A percentile compares a stretch with the other conserved stretches of the same genome.
Conservation (phyloP, 768 basidiomycete genomes). For the Ramaria sp. region DNA sequence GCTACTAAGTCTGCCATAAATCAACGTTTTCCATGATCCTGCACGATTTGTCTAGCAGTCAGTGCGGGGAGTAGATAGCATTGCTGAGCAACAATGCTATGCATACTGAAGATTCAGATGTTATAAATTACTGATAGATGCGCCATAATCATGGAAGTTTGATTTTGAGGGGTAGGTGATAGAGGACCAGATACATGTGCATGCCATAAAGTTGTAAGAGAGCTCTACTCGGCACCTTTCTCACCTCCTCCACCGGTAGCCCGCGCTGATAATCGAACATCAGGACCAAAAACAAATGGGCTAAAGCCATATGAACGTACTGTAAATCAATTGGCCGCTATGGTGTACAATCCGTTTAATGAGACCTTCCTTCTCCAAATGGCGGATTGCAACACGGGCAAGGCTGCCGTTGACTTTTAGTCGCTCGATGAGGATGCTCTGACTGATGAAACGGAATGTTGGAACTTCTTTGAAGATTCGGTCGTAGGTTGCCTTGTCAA, state of each 20-base stretch:
- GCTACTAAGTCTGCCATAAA: no score
- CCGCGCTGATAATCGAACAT: slow-evolving; percentile 24
- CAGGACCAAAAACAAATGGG: neutral
- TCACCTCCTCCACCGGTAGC: slow-evolving; percentile 28
- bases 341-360: slow-evolving; percentile 98
- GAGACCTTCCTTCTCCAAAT: slow-evolving; percentile 85
- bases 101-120: no score
- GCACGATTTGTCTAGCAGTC: no score
- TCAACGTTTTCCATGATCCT: no score
- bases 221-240: neutral
- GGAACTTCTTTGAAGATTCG: slow-evolving; percentile 98
- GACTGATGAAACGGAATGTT: slow-evolving; percentile 97
- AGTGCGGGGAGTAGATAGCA: no score
- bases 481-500: slow-evolving; percentile 89
- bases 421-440: slow-evolving; percentile 96
- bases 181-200: slow-evolving; percentile 2
- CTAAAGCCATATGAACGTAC: slow-evolving; percentile 36
- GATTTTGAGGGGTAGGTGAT: neutral
- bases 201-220: slow-evolving; percentile 2
- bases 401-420: slow-evolving; percentile 94
- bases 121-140: neutral
- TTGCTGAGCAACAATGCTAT: no score
- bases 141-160: neutral
- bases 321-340: slow-evolving; percentile 91
- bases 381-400: slow-evolving; percentile 82